Base-by-base conservation (phyloP, 495 filamentous ascomycete species). In the Penicillium subrubescens region DNA sequence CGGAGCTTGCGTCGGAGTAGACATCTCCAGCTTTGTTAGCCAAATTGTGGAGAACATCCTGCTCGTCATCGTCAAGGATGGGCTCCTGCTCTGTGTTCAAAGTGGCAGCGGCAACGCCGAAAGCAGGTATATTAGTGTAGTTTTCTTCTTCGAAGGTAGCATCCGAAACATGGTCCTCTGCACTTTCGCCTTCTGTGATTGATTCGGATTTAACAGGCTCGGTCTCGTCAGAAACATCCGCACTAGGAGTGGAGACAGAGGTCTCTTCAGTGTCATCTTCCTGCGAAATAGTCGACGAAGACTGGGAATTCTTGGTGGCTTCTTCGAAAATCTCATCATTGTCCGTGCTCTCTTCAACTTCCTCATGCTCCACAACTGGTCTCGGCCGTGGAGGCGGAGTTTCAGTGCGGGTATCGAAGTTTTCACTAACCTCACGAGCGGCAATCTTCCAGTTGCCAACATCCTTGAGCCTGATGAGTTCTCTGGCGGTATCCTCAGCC, bases 391-490 rank as follows among this genome's bases (percentile, higher is more conserved):
- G 75, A 69, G 66, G 82, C 62, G 63, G 85, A 19, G 86, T 75
- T 19, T 86, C 80, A 29, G 68, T 69, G 71, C 83, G 83, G 5
- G 81, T 83, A 33, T 82, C 84, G 62, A 97, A 98, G 70, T 96
- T 88, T 48, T 94, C 86, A 15, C 86, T 88, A 3, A 85, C 80
- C 69, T 97, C 96, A 29, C 83, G 76, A 44, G 93, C 88, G 25
- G 85, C 82, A 52, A 97, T 83, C 78, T 98, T 98, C 91, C 92
- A 96, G 65, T 82, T 82, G 27, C 88, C 92, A 46, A 96, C 90
- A 65, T 91, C 89, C 84, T 95, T 98, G 29, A 99, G 75, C 41
- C 92, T 79, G 19, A 83, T 82, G 34, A 99, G 83, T 69, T 99
- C 94, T 67, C 88, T 89, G 35, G 95, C 96, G 19, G 92, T 87